Evolutionary conservation across 345 rosid species (phyloP).

Genomic region (Eucalyptus cloeziana): DNA sequence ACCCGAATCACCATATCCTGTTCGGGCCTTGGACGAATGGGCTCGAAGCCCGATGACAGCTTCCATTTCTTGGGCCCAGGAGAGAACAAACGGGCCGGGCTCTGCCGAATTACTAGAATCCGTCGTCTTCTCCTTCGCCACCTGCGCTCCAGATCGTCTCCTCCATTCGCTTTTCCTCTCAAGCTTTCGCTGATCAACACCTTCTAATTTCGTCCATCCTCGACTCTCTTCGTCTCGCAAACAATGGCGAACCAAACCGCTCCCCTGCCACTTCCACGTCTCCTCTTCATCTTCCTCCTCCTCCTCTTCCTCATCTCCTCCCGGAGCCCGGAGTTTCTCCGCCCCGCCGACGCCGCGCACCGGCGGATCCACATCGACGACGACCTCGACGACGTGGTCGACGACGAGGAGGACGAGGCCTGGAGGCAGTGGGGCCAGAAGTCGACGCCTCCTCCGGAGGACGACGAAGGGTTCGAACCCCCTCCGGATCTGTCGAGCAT

Average conservation of each 20-base stretch:
- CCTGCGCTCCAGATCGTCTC: neutral
- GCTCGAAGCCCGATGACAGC: neutral
- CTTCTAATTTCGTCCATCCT: neutral
- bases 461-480: slow-evolving; percentile 30
- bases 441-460: neutral
- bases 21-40: neutral
- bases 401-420: slow-evolving; percentile 84
- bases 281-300: neutral
- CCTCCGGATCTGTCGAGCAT: slow-evolving; percentile 62
- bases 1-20: neutral
- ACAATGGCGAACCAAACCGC: neutral
- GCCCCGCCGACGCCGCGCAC: slow-evolving; percentile 31
- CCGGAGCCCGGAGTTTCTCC: slow-evolving; percentile 4
- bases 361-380: slow-evolving; percentile 66
- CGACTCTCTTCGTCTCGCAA: neutral
- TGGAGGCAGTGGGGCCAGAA: slow-evolving; percentile 91
- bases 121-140: neutral
- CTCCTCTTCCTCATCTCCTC: neutral
- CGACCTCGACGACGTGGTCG: slow-evolving; percentile 78
- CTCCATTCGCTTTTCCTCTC: neutral
- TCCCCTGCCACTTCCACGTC: neutral
- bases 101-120: neutral
- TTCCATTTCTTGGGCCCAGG: neutral
- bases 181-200: neutral
- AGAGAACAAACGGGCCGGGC: neutral